A percentile compares a stretch with the other conserved stretches of the same genome.
These are phyloP conservation scores for Microcyclospora pomicola DNA, from an alignment of 2,329 filamentous ascomycete genomes.

Conservation along the genomic window DNA sequence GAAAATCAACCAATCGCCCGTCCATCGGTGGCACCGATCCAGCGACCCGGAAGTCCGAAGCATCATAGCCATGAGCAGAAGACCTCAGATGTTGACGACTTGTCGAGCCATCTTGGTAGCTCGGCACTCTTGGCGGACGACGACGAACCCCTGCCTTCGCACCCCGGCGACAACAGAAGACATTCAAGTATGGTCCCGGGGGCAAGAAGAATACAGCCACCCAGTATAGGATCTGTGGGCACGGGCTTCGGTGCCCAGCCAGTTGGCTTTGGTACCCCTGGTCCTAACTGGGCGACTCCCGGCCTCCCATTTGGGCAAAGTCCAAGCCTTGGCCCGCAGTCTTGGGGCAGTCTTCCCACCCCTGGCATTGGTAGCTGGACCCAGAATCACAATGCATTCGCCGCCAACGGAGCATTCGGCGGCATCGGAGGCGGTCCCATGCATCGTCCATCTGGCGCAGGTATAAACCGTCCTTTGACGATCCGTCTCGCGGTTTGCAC, in stretches of 20 bases:
- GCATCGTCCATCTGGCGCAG: constrained; percentile 26
- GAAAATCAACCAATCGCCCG: constrained; percentile 62
- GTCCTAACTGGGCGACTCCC: constrained; percentile 17
- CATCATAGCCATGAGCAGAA: constrained; percentile 28
- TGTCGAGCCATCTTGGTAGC: constrained; percentile 62
- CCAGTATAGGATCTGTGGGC: background rate
- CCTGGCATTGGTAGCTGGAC: constrained; percentile 22
- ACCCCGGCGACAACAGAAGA: constrained; percentile 23
- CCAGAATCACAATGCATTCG: constrained; percentile 26
- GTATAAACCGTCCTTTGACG: constrained; percentile 42
- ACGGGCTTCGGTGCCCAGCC: background rate
- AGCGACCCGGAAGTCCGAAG: constrained; percentile 63
- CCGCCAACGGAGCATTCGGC: constrained; percentile 35
- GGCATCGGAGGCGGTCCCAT: constrained; percentile 30
- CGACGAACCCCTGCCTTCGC: constrained; percentile 50
- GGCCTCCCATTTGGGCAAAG: constrained; percentile 26
- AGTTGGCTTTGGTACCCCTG: background rate
- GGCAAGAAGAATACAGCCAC: constrained; percentile 1
- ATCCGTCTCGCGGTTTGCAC: constrained; percentile 63
- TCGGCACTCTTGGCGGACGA: constrained; percentile 64
- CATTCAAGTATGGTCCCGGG: constrained; percentile 24
- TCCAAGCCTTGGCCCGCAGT: constrained; percentile 21
- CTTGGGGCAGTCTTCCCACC: constrained; percentile 27
- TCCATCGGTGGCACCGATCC: constrained; percentile 60
- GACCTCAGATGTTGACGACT: constrained; percentile 36